These are phyloP conservation scores for Phaeophleospora eucalypticola DNA, from an alignment of 2,329 filamentous ascomycete genomes.

Conservation along the genomic window DNA sequence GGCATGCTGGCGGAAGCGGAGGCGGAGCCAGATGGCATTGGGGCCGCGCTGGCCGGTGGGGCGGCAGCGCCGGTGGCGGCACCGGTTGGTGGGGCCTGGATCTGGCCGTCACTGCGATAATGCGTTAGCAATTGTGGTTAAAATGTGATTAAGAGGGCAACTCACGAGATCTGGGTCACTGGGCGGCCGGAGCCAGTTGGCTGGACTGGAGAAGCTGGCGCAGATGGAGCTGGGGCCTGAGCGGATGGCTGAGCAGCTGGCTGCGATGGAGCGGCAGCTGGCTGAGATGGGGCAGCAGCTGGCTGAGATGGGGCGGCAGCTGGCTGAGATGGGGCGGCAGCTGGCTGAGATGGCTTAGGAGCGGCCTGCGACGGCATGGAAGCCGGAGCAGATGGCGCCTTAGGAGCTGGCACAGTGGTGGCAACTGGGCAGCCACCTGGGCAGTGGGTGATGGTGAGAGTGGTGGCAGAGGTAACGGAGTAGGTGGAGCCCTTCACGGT, in stretches of 20 bases:
- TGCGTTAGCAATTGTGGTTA: background rate
- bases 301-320: background rate
- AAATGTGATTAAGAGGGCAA: background rate
- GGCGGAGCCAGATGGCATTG: background rate
- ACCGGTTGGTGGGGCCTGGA: background rate
- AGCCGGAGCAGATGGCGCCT: background rate
- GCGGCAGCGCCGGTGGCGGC: background rate
- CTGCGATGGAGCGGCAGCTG: background rate
- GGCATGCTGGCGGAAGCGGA: background rate
- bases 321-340: background rate
- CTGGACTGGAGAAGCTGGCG: no score
- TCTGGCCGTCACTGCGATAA: background rate
- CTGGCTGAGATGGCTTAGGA: background rate
- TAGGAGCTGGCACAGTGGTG: background rate
- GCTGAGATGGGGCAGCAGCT: background rate
- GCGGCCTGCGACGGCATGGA: background rate
- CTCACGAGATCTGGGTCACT: background rate
- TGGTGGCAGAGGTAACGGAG: slow-evolving; percentile 23
- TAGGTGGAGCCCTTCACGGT: slow-evolving; percentile 22
- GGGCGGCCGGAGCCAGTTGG: background rate
- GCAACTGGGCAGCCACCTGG: slow-evolving; percentile 1
- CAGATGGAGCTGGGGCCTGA: background rate
- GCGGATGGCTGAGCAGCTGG: background rate
- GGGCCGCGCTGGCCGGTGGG: no score
- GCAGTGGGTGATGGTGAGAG: slow-evolving; percentile 24